Conservation (phyloP, 768 basidiomycete genomes). For the Podaxis sp. region DNA sequence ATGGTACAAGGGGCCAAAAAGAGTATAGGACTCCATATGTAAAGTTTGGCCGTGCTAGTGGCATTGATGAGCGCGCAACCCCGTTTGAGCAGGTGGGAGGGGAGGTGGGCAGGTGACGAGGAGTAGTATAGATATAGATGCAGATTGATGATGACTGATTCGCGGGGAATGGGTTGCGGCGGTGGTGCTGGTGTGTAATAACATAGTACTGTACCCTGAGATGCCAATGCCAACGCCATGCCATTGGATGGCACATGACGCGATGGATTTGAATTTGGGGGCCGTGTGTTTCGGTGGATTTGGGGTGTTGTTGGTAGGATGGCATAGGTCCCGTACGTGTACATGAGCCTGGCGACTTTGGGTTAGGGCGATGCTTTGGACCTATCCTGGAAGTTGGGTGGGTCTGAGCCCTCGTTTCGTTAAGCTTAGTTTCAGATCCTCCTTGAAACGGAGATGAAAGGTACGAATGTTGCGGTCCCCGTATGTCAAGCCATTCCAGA, state of each 20-base stretch:
- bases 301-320: not conserved
- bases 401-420: not conserved
- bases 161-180: not conserved
- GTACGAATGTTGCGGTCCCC: not conserved
- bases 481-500: not conserved
- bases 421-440: not conserved
- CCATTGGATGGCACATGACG: not conserved
- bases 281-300: not conserved
- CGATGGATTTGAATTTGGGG: not conserved
- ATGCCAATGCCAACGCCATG: not conserved
- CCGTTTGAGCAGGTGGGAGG: not conserved
- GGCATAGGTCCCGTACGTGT: not conserved
- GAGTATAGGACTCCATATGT: constrained; percentile 3
- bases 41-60: not conserved
- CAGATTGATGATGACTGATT: constrained; percentile 6
- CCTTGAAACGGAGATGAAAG: constrained; percentile 1
- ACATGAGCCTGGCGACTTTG: not conserved
- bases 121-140: not conserved
- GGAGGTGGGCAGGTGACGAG: constrained; percentile 2
- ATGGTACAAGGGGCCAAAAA: not conserved
- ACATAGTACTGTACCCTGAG: not conserved
- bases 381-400: not conserved
- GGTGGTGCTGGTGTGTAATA: not conserved
- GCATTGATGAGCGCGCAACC: not conserved
- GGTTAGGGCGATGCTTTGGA: not conserved